Percentiles rank a stretch among this genome's conserved stretches.
Evolutionary conservation across 129 eudicot genomes (phyloP).

Genomic region (Lactuca sativa): DNA sequence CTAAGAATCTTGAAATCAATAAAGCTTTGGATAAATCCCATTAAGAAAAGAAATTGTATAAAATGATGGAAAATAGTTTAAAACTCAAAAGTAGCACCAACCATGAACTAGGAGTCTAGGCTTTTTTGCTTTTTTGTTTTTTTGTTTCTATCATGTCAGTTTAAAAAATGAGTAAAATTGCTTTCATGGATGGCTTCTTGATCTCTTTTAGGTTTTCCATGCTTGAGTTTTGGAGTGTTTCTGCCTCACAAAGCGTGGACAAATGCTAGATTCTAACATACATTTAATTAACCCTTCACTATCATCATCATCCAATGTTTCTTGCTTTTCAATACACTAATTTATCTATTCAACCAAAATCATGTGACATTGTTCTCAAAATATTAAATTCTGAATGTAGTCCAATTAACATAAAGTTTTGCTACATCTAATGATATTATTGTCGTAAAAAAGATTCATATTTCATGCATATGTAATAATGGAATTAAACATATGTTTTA

Average conservation of each 20-base stretch:
- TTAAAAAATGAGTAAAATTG: constrained; percentile 28
- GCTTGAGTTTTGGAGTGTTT: constrained; percentile 31
- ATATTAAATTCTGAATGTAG: neutral
- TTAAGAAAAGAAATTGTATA: constrained; percentile 9
- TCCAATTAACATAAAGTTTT: constrained; percentile 11
- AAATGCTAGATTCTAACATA: constrained; percentile 30
- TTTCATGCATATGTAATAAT: constrained; percentile 1
- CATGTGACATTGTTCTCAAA: constrained; percentile 22
- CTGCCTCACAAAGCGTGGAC: constrained; percentile 42
- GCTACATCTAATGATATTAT: constrained; percentile 16
- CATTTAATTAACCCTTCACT: constrained; percentile 28
- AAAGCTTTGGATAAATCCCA: constrained; percentile 23
- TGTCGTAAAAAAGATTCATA: constrained; percentile 11
- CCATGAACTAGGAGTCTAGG: constrained; percentile 15
- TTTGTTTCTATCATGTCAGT: constrained; percentile 36
- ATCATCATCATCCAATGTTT: constrained; percentile 38
- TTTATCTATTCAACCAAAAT: constrained; percentile 15
- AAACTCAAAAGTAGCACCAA: constrained; percentile 30
- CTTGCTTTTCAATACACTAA: constrained; percentile 12
- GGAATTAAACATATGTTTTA: neutral
- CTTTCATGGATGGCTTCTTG: constrained; percentile 19
- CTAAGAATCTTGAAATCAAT: constrained; percentile 12
- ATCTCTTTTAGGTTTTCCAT: constrained; percentile 21
- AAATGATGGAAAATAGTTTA: constrained; percentile 15
- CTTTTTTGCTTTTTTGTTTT: constrained; percentile 31